Evolutionary conservation across 257 asterid species (phyloP).

Genomic region (Gentiana dahurica): DNA sequence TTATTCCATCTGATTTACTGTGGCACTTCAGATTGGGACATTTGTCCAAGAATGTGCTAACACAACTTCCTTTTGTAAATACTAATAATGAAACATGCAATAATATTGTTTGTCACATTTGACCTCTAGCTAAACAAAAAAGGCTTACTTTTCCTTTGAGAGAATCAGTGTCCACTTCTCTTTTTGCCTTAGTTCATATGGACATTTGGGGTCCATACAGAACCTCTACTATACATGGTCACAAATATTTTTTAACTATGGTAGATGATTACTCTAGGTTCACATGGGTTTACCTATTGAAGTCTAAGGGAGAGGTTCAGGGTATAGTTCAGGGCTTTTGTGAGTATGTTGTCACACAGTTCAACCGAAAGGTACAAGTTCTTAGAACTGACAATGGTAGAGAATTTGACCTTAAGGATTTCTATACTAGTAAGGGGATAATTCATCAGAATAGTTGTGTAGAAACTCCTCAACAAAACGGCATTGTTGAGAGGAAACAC

Average conservation of each 20-base stretch:
- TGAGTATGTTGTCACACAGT: not conserved
- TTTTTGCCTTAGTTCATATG: not conserved
- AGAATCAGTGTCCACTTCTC: not conserved
- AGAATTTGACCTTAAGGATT: too few species aligned
- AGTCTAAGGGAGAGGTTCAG: not conserved
- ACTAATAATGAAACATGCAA: too few species aligned
- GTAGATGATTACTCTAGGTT: not conserved
- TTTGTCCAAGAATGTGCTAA: too few species aligned
- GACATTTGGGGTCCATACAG: not conserved
- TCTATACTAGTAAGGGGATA: not conserved
- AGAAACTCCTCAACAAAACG: not conserved
- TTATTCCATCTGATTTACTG: too few species aligned
- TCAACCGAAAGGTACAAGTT: not conserved
- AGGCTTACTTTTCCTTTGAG: too few species aligned
- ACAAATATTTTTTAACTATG: not conserved
- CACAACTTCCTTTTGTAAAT: too few species aligned
- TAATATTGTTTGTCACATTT: too few species aligned
- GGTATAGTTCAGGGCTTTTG: not conserved
- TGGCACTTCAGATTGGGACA: too few species aligned
- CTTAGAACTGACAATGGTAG: not conserved
- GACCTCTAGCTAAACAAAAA: too few species aligned
- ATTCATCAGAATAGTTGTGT: not conserved
- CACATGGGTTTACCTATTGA: not conserved
- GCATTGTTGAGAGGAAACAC: not conserved
- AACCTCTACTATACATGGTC: not conserved